Conservation (phyloP, 2,329 filamentous ascomycete species). For the Chaetomium globosum region DNA sequence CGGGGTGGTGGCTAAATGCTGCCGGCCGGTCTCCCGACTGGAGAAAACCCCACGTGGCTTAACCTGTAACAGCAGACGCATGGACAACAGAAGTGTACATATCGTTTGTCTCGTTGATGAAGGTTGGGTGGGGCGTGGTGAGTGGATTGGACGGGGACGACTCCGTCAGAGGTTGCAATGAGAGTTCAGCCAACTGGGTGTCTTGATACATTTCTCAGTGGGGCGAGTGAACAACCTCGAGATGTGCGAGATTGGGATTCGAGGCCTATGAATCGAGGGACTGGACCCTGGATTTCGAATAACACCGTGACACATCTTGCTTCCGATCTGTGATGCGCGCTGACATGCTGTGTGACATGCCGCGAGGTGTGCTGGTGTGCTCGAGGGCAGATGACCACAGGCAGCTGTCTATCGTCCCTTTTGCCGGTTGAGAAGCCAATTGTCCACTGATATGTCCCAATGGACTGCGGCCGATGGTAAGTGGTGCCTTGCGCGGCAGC, state of each 20-base stretch:
- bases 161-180: background rate
- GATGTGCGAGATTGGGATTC: background rate
- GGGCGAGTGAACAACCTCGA: slow-evolving; percentile 1
- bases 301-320: slow-evolving; percentile 17
- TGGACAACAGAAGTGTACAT: slow-evolving; percentile 9
- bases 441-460: slow-evolving; percentile 6
- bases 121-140: background rate
- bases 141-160: background rate
- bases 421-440: background rate
- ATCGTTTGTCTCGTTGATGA: background rate
- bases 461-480: background rate
- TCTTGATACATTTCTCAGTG: background rate
- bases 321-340: slow-evolving; percentile 1
- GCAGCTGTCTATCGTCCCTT: background rate
- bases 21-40: background rate
- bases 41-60: background rate
- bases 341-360: background rate
- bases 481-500: too few species aligned
- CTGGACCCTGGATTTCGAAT: slow-evolving; percentile 13
- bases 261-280: background rate
- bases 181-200: background rate
- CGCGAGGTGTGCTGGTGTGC: background rate
- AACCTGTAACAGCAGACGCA: slow-evolving; percentile 12
- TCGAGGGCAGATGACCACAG: background rate
- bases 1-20: background rate